Base-by-base conservation (phyloP, 805 yeast genomes). In the Yarrowia sp. region DNA sequence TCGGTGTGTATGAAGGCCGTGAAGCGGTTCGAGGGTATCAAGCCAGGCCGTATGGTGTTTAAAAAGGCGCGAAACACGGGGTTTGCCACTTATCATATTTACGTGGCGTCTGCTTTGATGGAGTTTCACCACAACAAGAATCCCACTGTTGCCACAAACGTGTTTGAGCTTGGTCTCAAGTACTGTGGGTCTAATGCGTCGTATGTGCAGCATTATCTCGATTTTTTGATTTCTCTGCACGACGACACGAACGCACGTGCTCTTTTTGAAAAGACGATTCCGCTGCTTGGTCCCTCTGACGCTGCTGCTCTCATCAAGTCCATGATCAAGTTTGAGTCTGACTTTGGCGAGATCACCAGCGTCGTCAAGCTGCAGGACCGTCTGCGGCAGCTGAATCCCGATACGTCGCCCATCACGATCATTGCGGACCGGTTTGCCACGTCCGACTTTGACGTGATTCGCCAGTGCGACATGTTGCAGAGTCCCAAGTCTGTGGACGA, bases 141-240 rank as follows among this genome's bases (percentile, higher is more conserved):
- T 44, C 77, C 81, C 24, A 86, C 84, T 63, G 85, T 89, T 49
- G 92, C 97, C 0, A 78, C 82, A 61, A 87, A 87, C 71, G 85
- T 92, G 19, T 87, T 90, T 73, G 96, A 89, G 67, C 75, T 90
- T 48, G 98, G 96, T 8, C 78, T 90, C 78, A 89, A 85, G 72
- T 72, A 77, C 49, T 83, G 79, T 66, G 76, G 80, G 14, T 82
- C 76, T 16, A 78, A 85, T 67, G 87, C 88, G 5, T 83, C 80
- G 24, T 92, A 86, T 72, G 80, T 91, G 35, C 79, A 81, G 67
- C 82, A 83, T 56, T 93, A 93, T 73, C 77, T 93, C 69, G 83
- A 87, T 67, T 92, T 88, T 71, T 77, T 95, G 68, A 82, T 91
- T 21, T 77, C 81, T 66, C 79, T 83, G 28, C 88, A 87, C 71